Percentiles rank a stretch among this genome's conserved stretches.
phyloP scores from a whole-genome alignment of 2,329 filamentous ascomycete genomes.

The Plenodomus lindquistii region DNA sequence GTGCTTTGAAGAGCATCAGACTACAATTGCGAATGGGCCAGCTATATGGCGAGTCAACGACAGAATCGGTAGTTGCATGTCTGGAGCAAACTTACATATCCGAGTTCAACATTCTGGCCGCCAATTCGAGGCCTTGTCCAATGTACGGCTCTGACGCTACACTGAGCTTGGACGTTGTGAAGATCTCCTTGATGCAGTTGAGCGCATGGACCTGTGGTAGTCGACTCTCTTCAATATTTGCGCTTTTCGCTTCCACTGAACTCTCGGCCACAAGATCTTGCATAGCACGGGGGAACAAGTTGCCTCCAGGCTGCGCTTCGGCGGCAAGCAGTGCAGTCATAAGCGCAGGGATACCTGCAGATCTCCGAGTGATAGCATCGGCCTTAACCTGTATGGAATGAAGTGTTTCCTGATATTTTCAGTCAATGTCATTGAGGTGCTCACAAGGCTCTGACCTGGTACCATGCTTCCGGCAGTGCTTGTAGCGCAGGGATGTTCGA shows the following conservation, averaged over 20 bases:
- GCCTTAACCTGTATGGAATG: conserved; percentile 73
- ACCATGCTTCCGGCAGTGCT: conserved; percentile 68
- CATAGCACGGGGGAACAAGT: conserved; percentile 68
- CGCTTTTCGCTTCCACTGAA: conserved; percentile 56
- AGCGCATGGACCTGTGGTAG: conserved; percentile 92
- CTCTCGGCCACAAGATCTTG: conserved; percentile 64
- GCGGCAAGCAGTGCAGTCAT: conserved; percentile 79
- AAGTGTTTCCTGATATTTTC: conserved; percentile 59
- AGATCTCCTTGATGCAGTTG: conserved; percentile 91
- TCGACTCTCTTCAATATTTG: conserved; percentile 59
- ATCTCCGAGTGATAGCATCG: conserved; percentile 81
- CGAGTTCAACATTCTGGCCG: conserved; percentile 76
- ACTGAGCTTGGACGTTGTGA: conserved; percentile 78
- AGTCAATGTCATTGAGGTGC: background rate
- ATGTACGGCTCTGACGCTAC: conserved; percentile 74
- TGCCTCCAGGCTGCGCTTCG: conserved; percentile 59
- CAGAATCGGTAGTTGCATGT: background rate
- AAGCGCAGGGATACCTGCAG: conserved; percentile 86
- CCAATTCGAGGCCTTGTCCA: conserved; percentile 74
- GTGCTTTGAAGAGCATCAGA: conserved; percentile 81
- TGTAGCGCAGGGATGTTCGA: conserved; percentile 52
- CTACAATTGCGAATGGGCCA: conserved; percentile 97
- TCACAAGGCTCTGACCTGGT: conserved; percentile 48
- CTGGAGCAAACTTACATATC: conserved; percentile 63
- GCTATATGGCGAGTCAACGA: conserved; percentile 45